Evolutionary conservation across 164 flowering plant species (phyloP), one percentile per base, ranked within the genome.

Genomic region (Macadamia integrifolia): DNA sequence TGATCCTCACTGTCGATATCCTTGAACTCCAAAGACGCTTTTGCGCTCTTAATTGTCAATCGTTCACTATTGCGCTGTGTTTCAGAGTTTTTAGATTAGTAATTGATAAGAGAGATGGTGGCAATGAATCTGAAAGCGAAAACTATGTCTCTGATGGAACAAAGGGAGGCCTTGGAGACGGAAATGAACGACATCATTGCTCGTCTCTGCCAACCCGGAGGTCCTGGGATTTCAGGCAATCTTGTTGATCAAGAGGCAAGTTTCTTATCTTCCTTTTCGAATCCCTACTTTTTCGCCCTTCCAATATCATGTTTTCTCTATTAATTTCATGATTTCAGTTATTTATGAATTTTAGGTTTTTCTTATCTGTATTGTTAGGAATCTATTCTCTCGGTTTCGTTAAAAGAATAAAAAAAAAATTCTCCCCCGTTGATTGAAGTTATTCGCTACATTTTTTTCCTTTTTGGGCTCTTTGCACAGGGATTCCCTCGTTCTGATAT

Each of bases 401-500:
- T 2, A 35, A 35, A 35, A 23, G 23, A 35, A 35, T 35, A 35
- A 35, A 2, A 35, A 35, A 35, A 35, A 35, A 35, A 35, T 2
- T 35, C 5, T 35, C 40, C 40, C 40, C 40, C 40, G 5, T 35
- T 35, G 3, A 35, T 35, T 35, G 40, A 35, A 35, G 40, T 35
- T 35, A 5, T 66, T 64, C 11, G 23, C 3, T n/a, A 55, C 14
- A 7, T 23, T 15, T 23, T 23, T 23, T 23, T 23, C 23, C 23
- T 23, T 23, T 11, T n/a, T 60, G 17, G 18, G 13, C 23, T 63
- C 43, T 11, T n/a, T 69, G 44, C 58, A 62, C 66, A 91, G 97
- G 97, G 97, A 14, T 91, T 90, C 76, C 98, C 98, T 64, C 82
- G 96, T 60, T 14, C 87, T 0, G 97, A 94, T 74, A 83, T 94